Conservation (phyloP, 78 protist genomes). For the Pigoraptor vietnamica region DNA sequence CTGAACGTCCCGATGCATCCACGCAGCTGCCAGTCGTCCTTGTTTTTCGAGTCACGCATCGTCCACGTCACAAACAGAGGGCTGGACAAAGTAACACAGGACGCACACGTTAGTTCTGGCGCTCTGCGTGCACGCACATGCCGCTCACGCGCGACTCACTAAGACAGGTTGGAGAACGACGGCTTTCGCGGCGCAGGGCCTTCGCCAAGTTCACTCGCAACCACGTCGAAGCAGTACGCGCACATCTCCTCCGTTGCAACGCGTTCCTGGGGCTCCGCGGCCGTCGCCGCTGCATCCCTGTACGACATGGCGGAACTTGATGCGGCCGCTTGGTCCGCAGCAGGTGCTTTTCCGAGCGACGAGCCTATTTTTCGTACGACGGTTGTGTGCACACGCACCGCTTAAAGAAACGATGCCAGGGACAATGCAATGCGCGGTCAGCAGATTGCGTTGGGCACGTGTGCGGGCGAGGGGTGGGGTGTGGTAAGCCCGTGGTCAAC, state of each 20-base stretch:
- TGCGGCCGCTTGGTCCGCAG: too few relatives aligned
- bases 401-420: too few relatives aligned
- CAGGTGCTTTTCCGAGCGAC: too few relatives aligned
- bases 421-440: too few relatives aligned
- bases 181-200: background rate
- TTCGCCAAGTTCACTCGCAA: background rate
- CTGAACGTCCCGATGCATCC: conserved; percentile 51
- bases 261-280: too few relatives aligned
- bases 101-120: background rate
- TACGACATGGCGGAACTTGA: too few relatives aligned
- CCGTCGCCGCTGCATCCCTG: too few relatives aligned
- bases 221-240: background rate
- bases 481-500: too few relatives aligned
- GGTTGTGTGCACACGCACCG: too few relatives aligned
- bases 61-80: conserved; percentile 55
- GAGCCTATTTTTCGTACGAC: too few relatives aligned
- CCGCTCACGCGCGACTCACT: background rate
- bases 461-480: too few relatives aligned
- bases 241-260: background rate
- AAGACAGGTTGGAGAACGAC: background rate
- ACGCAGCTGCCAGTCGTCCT: background rate
- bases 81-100: background rate
- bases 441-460: too few relatives aligned
- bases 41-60: background rate
- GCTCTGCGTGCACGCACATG: background rate